Evolutionary conservation across 495 filamentous ascomycete species (phyloP), one percentile per base, ranked within the genome.

Genomic region (Aspergillus sclerotioniger): DNA sequence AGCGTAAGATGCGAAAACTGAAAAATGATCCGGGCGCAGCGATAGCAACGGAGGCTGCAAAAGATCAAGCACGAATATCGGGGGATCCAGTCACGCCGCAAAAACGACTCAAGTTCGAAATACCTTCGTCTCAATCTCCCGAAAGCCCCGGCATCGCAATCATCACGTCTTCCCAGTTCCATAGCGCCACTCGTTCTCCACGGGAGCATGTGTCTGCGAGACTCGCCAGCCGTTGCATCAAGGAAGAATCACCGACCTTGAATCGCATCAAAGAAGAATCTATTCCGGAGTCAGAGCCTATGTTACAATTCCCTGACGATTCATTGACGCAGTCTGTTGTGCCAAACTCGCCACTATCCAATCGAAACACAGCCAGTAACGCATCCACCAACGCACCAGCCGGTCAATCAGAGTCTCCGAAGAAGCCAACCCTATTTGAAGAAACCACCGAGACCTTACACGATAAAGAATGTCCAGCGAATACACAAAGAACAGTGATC

Each of bases 81-180:
- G 45, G 29, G 8, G 47, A 25, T 19, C 71, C 64, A 31, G 51
- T 65, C 5, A 79, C 75, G 1, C 76, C 76, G 6, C 66, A 57
- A 53, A 77, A 77, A 55, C 19, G 44, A 25, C 61, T 60, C 28
- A 71, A 51, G 37, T 57, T 65, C 19, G 75, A 76, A 53, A 76
- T 79, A 53, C 76, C 74, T 3, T 79, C 76, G 7, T 78, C 75
- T 6, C 76, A 79, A 45, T 77, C 76, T 15, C 76, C 76, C 3
- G 74, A 78, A 66, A 76, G 75, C 31, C 75, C 76, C 21, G 70
- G 70, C 2, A 37, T 77, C 12, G 67, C 69, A 8, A 62, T 76
- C 17, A 72, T 78, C 21, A 69, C 75, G 16, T 71, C 76, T 16
- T 75, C 76, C 3, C 70, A 75, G 51, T 74, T 76, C 43, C 67